A percentile compares a stretch with the other conserved stretches of the same genome.
These are phyloP conservation scores for Penicillium sp. DNA, from an alignment of 2,329 filamentous ascomycete genomes.

Conservation along the genomic window DNA sequence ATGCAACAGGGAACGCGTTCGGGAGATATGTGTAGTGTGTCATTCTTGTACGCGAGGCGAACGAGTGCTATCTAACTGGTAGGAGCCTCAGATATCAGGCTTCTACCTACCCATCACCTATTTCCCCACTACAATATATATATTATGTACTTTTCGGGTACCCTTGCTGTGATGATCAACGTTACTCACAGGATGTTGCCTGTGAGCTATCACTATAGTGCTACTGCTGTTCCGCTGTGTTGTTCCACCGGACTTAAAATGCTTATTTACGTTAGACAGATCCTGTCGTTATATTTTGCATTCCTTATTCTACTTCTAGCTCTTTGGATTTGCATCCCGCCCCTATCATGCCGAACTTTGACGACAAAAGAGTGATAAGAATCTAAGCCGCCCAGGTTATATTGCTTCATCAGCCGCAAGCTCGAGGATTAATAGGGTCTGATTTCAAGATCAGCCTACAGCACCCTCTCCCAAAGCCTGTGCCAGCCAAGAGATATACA, in stretches of 20 bases:
- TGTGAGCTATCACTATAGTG: neutral
- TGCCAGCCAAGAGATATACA: neutral
- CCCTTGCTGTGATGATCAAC: neutral
- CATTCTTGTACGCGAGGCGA: no score
- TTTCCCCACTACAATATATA: no score
- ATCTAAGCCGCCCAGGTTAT: neutral
- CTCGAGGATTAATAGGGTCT: neutral
- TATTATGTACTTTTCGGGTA: neutral
- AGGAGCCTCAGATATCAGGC: no score
- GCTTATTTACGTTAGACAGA: neutral
- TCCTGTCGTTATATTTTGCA: neutral
- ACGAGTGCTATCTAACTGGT: no score
- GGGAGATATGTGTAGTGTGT: no score
- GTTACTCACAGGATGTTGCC: neutral
- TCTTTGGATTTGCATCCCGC: neutral
- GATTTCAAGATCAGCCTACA: neutral
- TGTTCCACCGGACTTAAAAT: neutral
- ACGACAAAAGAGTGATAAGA: slow-evolving; percentile 3
- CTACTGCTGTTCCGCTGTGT: neutral
- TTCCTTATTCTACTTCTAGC: neutral
- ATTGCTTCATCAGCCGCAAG: neutral
- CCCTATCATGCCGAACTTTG: neutral
- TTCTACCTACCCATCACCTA: no score
- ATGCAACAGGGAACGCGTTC: no score
- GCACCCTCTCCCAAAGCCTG: neutral